Base-by-base conservation (phyloP, 257 asterid species). In the Nicotiana paniculata region DNA sequence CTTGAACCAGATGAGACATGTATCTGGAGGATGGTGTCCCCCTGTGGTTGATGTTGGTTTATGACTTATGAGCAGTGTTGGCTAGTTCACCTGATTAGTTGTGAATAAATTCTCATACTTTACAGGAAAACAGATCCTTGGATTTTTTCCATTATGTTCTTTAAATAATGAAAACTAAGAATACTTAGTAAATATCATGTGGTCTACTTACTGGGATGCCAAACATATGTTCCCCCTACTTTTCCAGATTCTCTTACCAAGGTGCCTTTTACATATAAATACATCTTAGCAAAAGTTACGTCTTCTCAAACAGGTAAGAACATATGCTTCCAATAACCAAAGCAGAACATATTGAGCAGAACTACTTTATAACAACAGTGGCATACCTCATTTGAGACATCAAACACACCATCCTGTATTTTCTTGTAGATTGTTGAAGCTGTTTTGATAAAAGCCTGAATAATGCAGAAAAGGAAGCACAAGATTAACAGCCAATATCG, bases 351-450 rank as follows among this genome's bases (percentile, higher is more conserved):
- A 72, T 43, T 46, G 59, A 72, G 59, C 37, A 72, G 51, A 9
- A 43, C 51, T 43, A 43, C 3, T 9, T 8, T 72, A 72, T 16
- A 18, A 70, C 15, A 43, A 43, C 61, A 33, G 53, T 12, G 16
- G 77, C 51, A 43, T 66, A 83, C 86, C 86, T 83, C 86, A 70
- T 83, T 83, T 7, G 86, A 83, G 39, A 83, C 83, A 69, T 83
- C 86, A 79, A 83, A 79, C 21, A 51, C 83, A 59, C 86, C 86
- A 43, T 83, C 86, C 8, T 83, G 81, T 17, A 83, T 79, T 81
- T 83, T 83, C 58, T 69, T 79, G 48, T 83, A 83, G 55, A 83
- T 83, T 81, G 55, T 68, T 59, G 86, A 67, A 18, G 86, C 86
- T 17, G 86, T 83, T 58, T 18, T 83, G 66, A 83, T 83, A 74